These are phyloP conservation scores for Hippophae rhamnoides DNA, from an alignment of 306 rosid species.

Conservation along the genomic window DNA sequence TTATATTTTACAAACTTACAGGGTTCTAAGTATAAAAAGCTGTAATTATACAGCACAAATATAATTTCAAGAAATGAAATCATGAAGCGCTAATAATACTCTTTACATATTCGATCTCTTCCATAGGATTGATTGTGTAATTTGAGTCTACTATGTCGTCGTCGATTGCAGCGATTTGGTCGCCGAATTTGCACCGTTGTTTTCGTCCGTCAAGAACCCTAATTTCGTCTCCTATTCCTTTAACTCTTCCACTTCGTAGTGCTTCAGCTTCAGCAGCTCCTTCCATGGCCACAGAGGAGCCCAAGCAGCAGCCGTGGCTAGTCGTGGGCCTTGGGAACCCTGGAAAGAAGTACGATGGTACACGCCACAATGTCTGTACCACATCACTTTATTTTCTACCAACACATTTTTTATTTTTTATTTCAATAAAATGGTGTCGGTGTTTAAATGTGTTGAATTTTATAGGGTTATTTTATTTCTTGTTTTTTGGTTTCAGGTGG, in stretches of 20 bases:
- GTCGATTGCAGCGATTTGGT: slow-evolving; percentile 20
- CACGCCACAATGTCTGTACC: slow-evolving; percentile 62
- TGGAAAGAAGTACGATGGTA: slow-evolving; percentile 44
- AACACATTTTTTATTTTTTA: not conserved
- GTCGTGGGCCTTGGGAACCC: slow-evolving; percentile 86
- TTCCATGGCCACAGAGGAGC: slow-evolving; percentile 14
- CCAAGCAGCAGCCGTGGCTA: slow-evolving; percentile 54
- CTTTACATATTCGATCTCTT: no score
- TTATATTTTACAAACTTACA: no score
- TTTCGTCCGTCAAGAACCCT: slow-evolving; percentile 29
- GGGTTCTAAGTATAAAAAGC: no score
- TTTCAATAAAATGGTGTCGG: not conserved
- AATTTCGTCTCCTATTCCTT: not conserved
- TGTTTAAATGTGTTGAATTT: not conserved
- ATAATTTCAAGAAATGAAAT: no score
- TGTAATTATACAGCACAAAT: no score
- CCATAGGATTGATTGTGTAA: no score
- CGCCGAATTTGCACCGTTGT: slow-evolving; percentile 23
- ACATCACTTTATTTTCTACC: no score
- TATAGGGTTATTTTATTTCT: not conserved
- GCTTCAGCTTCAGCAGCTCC: slow-evolving; percentile 17
- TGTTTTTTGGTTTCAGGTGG: slow-evolving; percentile 47
- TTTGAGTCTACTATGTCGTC: slow-evolving; percentile 1
- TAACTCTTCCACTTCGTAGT: slow-evolving; percentile 11
- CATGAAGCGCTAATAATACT: no score